phyloP scores from a whole-genome alignment of 202 grass and related monocot species.

The Panicum virgatum region DNA sequence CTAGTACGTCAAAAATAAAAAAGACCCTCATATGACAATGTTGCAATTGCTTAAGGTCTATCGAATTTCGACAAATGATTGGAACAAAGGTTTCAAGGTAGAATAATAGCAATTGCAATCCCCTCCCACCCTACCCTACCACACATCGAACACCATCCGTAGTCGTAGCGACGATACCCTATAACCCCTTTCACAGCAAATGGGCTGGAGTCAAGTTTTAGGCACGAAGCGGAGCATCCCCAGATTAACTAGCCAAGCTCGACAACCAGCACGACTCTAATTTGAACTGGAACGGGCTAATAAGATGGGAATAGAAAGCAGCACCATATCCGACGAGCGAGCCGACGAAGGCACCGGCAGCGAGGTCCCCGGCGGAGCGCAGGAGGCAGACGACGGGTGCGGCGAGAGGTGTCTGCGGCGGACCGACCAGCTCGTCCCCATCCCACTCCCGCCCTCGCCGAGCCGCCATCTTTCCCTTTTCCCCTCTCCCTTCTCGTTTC shows the following conservation, averaged over 20 bases:
- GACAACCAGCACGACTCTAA: not conserved
- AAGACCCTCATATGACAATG: not conserved
- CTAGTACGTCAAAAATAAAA: not conserved
- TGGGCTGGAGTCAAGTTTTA: not conserved
- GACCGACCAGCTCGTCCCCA: constrained; percentile 35
- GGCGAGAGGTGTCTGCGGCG: constrained; percentile 15
- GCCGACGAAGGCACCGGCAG: constrained; percentile 71
- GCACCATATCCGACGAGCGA: constrained; percentile 88
- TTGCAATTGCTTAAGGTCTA: not conserved
- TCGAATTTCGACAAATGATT: not conserved
- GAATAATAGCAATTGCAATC: not conserved
- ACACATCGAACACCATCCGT: not conserved
- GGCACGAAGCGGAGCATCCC: not conserved
- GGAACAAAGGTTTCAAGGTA: not conserved
- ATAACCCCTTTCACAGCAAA: not conserved
- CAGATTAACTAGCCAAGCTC: not conserved
- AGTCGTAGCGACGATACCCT: not conserved
- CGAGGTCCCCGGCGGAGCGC: constrained; percentile 74
- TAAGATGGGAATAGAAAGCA: not conserved
- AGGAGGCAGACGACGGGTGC: constrained; percentile 64
- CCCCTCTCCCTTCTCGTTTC: not conserved
- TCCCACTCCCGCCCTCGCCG: constrained; percentile 42
- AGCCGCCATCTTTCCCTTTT: constrained; percentile 30
- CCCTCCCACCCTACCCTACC: not conserved
- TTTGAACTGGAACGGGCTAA: not conserved